Percentiles rank a stretch among this genome's conserved stretches.
phyloP scores from a whole-genome alignment of 2,329 filamentous ascomycete species.

The Fusarium neocosmosporiellum region DNA sequence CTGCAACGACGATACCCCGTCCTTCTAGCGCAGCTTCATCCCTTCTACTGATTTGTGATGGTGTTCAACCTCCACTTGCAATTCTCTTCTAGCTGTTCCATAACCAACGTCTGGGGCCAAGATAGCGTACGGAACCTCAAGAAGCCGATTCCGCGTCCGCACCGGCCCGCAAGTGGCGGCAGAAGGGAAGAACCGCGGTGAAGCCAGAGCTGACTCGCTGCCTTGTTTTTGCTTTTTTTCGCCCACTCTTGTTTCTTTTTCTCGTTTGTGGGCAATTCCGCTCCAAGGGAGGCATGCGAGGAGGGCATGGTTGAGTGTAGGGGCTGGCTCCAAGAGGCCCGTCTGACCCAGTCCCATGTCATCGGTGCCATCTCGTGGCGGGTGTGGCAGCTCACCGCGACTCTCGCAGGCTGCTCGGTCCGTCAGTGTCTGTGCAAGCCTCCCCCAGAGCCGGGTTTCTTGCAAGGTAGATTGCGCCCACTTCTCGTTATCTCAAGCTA shows the following conservation, averaged over 20 bases:
- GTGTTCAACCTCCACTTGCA: not conserved
- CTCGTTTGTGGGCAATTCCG: constrained; percentile 19
- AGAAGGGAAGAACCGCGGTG: constrained; percentile 2
- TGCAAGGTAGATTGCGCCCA: not conserved
- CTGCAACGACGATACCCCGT: not conserved
- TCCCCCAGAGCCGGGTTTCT: not conserved
- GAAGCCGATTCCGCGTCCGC: constrained; percentile 37
- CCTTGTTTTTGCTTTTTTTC: constrained; percentile 14
- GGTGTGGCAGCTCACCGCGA: constrained; percentile 33
- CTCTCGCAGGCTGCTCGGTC: not conserved
- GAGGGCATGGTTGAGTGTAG: not conserved
- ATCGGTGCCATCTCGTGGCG: constrained; percentile 36
- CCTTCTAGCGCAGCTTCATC: constrained; percentile 12
- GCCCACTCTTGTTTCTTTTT: constrained; percentile 18
- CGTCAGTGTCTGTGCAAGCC: not conserved
- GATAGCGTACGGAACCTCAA: constrained; percentile 29
- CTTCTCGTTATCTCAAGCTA: not conserved
- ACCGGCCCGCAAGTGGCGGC: constrained; percentile 36
- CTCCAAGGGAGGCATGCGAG: not conserved
- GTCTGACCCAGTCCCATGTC: constrained; percentile 47
- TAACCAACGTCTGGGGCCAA: not conserved
- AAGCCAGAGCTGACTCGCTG: constrained; percentile 36
- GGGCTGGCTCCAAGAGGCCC: constrained; percentile 31
- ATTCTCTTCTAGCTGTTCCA: not conserved
- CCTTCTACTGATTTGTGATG: constrained; percentile 9